phyloP scores from a whole-genome alignment of 805 yeast genomes.

The Candida odintsovae region DNA sequence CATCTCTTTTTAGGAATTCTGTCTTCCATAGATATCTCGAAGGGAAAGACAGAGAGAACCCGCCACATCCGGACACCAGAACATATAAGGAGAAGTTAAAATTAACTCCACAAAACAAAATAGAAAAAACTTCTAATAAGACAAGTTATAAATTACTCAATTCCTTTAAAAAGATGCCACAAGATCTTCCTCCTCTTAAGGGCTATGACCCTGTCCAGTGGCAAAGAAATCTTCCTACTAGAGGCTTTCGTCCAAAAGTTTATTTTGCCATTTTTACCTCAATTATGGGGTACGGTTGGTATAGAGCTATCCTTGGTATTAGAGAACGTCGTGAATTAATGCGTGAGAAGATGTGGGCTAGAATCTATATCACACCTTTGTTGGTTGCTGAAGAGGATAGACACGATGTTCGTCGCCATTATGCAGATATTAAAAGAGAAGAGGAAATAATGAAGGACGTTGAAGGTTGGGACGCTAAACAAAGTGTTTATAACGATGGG shows the following conservation, averaged over 20 bases:
- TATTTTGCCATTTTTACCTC: constrained; percentile 63
- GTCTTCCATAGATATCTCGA: too few relatives aligned
- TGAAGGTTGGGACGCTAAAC: constrained; percentile 55
- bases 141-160: too few relatives aligned
- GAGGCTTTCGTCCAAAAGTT: constrained; percentile 77
- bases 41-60: too few relatives aligned
- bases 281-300: constrained; percentile 67
- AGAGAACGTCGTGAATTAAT: constrained; percentile 70
- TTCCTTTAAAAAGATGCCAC: constrained; percentile 27
- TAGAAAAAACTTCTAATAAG: neutral
- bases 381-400: constrained; percentile 81
- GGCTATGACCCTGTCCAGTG: constrained; percentile 86
- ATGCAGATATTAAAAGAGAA: constrained; percentile 63
- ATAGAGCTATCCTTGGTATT: constrained; percentile 57
- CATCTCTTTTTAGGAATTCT: neutral
- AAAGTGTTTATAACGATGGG: constrained; percentile 39
- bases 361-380: constrained; percentile 66
- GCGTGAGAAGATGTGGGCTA: constrained; percentile 74
- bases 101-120: neutral
- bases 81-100: neutral
- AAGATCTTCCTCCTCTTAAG: constrained; percentile 82
- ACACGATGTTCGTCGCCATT: constrained; percentile 64
- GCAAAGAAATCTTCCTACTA: constrained; percentile 79
- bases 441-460: constrained; percentile 58
- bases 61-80: neutral